phyloP scores from a whole-genome alignment of 257 asterid genomes.

The Schizonepeta tenuifolia region DNA sequence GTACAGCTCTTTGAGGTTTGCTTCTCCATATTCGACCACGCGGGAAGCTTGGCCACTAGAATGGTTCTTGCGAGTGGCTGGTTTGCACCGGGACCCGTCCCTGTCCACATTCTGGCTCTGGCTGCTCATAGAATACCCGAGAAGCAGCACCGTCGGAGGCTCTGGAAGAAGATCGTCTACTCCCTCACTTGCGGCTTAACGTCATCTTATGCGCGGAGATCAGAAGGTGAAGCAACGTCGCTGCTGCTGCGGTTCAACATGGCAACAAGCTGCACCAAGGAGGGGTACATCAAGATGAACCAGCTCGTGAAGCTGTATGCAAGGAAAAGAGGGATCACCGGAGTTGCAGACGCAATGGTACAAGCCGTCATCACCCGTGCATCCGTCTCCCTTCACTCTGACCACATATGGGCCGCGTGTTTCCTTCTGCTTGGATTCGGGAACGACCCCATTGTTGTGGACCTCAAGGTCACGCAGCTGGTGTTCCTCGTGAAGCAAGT shows the following conservation, averaged over 20 bases:
- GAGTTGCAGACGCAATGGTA: constrained; percentile 69
- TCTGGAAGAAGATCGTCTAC: constrained; percentile 61
- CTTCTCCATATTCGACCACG: constrained; percentile 91
- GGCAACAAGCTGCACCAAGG: constrained; percentile 56
- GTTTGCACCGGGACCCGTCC: constrained; percentile 83
- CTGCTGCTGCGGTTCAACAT: constrained; percentile 63
- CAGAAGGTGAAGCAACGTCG: constrained; percentile 74
- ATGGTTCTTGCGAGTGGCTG: constrained; percentile 91
- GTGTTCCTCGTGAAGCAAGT: constrained; percentile 69
- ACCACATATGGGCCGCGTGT: constrained; percentile 88
- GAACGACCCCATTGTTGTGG: constrained; percentile 65
- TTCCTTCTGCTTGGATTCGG: constrained; percentile 73
- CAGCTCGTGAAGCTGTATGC: constrained; percentile 61
- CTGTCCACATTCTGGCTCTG: constrained; percentile 56
- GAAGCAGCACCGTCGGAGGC: constrained; percentile 52
- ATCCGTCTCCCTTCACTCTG: constrained; percentile 49
- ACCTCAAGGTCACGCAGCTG: constrained; percentile 62
- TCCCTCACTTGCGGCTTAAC: constrained; percentile 67
- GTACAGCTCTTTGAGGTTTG: constrained; percentile 92
- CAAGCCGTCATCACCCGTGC: constrained; percentile 61
- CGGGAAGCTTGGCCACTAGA: constrained; percentile 80
- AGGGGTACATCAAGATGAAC: constrained; percentile 61
- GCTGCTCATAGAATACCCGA: constrained; percentile 84
- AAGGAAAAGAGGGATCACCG: constrained; percentile 58
- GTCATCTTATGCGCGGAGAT: constrained; percentile 64